A percentile compares a stretch with the other conserved stretches of the same genome.
phyloP scores from a whole-genome alignment of 306 rosid genomes.

The Citrullus amarus region DNA sequence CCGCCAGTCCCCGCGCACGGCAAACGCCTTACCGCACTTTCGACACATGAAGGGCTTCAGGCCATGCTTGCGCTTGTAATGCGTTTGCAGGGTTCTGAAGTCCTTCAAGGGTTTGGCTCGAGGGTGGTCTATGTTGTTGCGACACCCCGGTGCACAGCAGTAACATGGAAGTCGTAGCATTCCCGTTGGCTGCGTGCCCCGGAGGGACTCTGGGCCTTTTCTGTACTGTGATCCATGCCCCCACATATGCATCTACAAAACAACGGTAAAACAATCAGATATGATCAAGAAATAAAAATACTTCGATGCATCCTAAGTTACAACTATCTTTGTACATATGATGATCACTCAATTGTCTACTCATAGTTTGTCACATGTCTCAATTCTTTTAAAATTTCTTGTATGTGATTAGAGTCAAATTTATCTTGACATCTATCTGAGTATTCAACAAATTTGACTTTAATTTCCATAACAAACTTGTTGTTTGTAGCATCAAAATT shows the following conservation, averaged over 20 bases:
- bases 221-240: constrained; percentile 98
- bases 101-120: constrained; percentile 84
- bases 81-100: constrained; percentile 93
- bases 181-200: constrained; percentile 95
- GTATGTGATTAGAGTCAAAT: too few species aligned
- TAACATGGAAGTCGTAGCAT: constrained; percentile 94
- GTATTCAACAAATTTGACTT: not conserved
- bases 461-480: too few species aligned
- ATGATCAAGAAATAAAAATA: too few species aligned
- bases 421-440: too few species aligned
- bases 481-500: not conserved
- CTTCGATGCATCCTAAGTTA: too few species aligned
- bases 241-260: constrained; percentile 94
- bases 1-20: constrained; percentile 94
- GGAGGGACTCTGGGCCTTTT: constrained; percentile 92
- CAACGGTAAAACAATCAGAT: not conserved
- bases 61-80: constrained; percentile 94
- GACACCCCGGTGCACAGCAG: constrained; percentile 88
- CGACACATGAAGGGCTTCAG: constrained; percentile 93
- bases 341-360: too few species aligned
- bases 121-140: constrained; percentile 93
- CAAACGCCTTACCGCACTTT: constrained; percentile 90
- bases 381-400: too few species aligned
- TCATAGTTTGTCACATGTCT: too few species aligned
- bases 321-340: too few species aligned